Evolutionary conservation across 1,139 yeast species (phyloP), one percentile per base, ranked within the genome.

Genomic region (Scheffersomyces illinoinensis): DNA sequence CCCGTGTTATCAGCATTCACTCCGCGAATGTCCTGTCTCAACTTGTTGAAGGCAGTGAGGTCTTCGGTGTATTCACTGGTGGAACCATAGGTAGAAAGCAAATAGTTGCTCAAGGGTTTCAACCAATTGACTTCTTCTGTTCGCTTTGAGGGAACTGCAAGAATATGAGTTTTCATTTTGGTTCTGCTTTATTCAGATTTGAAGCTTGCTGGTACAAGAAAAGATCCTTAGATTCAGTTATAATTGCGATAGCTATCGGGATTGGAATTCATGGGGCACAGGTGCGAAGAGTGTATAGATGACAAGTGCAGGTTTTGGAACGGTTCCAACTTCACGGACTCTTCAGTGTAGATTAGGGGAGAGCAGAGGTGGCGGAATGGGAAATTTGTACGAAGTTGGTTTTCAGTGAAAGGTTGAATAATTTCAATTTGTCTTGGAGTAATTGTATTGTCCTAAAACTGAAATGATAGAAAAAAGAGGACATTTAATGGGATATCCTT

Each of bases 51-150:
- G 14, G 79, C 70, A 47, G 72, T 70, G 55, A 90, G 78, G 62
- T 90, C 93, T 48, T 81, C 81, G 51, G 80, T 76, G 69, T 86
- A 88, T 53, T 85, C 89, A 17, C 83, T 77, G 23, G 84, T 78
- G 23, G 81, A 76, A 5, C 97, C 97, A 68, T 91, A 91, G 1
- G 88, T 75, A 2, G 87, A 78, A 21, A 82, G 72, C 52, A 92
- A 81, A 64, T 89, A 91, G 24, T 78, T 75, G 64, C 82, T 82
- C 62, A 92, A 73, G 0, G 93, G 90, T 43, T 81, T 76, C 1
- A 76, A 65, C 96, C 97, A 91, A 70, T 88, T 90, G 63, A 87
- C 77, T 49, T 78, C 82, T 47, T 82, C 85, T 5, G 92, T 85
- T 53, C 82, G 80, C 73, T 90, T 90, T 14, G 65, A 61, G 2